Percentiles rank a stretch among this genome's conserved stretches.
These are phyloP conservation scores for Plasmodium blacklocki DNA, from an alignment of 169 alveolate genomes.

Conservation along the genomic window DNA sequence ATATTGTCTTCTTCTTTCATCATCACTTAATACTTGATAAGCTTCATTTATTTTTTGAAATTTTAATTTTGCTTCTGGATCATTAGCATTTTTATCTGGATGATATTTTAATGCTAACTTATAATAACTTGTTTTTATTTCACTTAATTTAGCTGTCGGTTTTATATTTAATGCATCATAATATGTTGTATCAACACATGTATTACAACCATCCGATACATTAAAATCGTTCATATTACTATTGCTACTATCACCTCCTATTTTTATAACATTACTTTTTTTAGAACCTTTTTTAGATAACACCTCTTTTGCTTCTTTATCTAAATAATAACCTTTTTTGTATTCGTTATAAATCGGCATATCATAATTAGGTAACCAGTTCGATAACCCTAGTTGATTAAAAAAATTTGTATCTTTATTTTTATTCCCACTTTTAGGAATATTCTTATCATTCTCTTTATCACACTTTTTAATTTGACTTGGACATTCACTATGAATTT, in stretches of 20 bases:
- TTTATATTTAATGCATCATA: constrained; percentile 79
- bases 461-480: not conserved
- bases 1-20: constrained; percentile 75
- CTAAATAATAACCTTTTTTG: constrained; percentile 39
- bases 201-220: not conserved
- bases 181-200: constrained; percentile 79
- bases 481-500: too few relatives aligned
- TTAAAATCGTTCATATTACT: not conserved
- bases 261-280: not conserved
- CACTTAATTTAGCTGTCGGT: constrained; percentile 88
- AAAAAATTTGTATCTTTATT: constrained; percentile 11
- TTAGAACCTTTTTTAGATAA: constrained; percentile 1
- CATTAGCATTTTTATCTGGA: constrained; percentile 93
- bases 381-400: not conserved
- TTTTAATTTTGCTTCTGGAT: constrained; percentile 79
- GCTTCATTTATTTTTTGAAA: constrained; percentile 87
- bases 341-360: constrained; percentile 20
- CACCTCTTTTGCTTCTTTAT: constrained; percentile 33
- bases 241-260: not conserved
- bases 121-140: constrained; percentile 92
- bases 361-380: constrained; percentile 5
- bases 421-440: not conserved
- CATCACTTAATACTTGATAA: constrained; percentile 81
- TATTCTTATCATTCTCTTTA: not conserved
- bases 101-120: constrained; percentile 94